Percentiles rank a stretch among this genome's conserved stretches.
phyloP scores from a whole-genome alignment of 352 stramenopile species.

The Phytopythium vexans region DNA sequence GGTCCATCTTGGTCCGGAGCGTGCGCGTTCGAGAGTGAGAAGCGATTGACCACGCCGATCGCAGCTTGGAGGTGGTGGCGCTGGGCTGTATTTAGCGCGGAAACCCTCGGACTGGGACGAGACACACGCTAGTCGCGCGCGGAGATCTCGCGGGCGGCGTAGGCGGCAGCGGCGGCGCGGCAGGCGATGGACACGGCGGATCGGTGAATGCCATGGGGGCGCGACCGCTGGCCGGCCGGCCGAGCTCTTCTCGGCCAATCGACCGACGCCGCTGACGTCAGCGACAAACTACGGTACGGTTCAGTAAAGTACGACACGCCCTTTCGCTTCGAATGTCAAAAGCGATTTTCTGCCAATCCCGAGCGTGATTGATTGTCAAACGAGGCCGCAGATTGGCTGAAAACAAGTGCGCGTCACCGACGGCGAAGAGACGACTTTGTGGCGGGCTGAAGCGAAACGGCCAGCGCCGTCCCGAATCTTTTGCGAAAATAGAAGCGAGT shows the following conservation, averaged over 20 bases:
- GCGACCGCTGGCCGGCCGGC: background rate
- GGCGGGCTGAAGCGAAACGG: too few relatives aligned
- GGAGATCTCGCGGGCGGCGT: slow-evolving; percentile 6
- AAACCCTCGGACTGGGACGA: background rate
- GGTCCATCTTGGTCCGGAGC: slow-evolving; percentile 34
- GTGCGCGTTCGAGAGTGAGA: slow-evolving; percentile 6
- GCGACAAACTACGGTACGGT: too few relatives aligned
- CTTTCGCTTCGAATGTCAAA: slow-evolving; percentile 13
- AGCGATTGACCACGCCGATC: slow-evolving; percentile 4
- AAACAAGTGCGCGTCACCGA: background rate
- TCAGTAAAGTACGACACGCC: slow-evolving; percentile 5
- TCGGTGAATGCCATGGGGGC: background rate
- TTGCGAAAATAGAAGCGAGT: too few relatives aligned
- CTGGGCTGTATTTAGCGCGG: slow-evolving; percentile 1
- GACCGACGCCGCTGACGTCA: too few relatives aligned
- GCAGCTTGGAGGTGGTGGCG: background rate
- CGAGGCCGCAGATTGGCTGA: slow-evolving; percentile 1
- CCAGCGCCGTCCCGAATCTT: too few relatives aligned
- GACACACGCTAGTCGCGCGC: slow-evolving; percentile 7
- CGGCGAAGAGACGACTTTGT: too few relatives aligned
- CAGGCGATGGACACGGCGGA: slow-evolving; percentile 4
- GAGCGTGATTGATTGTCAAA: background rate
- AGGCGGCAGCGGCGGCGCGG: slow-evolving; percentile 1
- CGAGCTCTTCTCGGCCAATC: background rate
- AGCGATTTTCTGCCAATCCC: slow-evolving; percentile 9